phyloP scores from a whole-genome alignment of 1,139 yeast genomes.

The Pichia sp. region DNA sequence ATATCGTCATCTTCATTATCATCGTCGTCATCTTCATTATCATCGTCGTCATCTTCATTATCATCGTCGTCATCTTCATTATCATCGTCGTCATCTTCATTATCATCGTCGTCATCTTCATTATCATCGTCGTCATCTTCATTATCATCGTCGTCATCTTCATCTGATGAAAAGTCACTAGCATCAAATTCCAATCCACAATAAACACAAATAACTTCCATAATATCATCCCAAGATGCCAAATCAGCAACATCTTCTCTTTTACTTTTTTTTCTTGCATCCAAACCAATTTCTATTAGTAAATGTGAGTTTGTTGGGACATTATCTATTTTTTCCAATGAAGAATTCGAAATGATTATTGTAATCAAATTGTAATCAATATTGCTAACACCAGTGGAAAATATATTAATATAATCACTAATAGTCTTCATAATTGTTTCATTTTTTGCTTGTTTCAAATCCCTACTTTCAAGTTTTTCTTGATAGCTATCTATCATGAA shows the following conservation, averaged over 20 bases:
- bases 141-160: slow-evolving; percentile 16
- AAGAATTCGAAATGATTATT: slow-evolving; percentile 23
- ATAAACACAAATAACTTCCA: slow-evolving; percentile 29
- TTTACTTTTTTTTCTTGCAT: slow-evolving; percentile 14
- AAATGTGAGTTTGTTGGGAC: slow-evolving; percentile 20
- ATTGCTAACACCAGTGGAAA: no score
- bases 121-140: slow-evolving; percentile 4
- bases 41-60: slow-evolving; percentile 18
- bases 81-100: slow-evolving; percentile 18
- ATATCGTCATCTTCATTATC: no score
- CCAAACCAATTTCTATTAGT: slow-evolving; percentile 23
- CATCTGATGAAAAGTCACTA: slow-evolving; percentile 24
- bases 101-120: neutral
- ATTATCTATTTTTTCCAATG: slow-evolving; percentile 14
- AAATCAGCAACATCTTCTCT: slow-evolving; percentile 20
- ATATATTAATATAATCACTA: neutral
- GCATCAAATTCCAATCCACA: slow-evolving; percentile 31
- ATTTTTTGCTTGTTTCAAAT: neutral
- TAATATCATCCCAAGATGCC: slow-evolving; percentile 30
- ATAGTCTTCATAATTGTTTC: neutral
- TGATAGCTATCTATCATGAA: slow-evolving; percentile 18
- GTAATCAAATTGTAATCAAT: slow-evolving; percentile 15
- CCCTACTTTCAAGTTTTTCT: neutral
- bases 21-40: slow-evolving; percentile 8
- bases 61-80: slow-evolving; percentile 7